phyloP scores from a whole-genome alignment of 768 basidiomycete species.

The Leucosporidium scottii region DNA sequence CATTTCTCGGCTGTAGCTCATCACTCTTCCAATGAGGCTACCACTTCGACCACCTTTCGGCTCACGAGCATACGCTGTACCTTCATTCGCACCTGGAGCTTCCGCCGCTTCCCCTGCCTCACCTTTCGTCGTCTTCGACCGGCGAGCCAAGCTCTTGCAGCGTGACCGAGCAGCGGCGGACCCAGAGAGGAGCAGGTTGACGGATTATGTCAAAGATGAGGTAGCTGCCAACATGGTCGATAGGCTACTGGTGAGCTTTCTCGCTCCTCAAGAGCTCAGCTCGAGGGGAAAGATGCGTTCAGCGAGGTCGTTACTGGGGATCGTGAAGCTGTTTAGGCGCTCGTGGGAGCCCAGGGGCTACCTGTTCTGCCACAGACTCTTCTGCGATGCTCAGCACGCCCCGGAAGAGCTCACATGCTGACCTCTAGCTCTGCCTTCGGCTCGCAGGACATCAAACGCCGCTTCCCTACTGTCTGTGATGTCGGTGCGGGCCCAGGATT shows the following conservation, averaged over 20 bases:
- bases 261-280: not conserved
- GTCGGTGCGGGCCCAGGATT: constrained; percentile 87
- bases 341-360: too few relatives aligned
- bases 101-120: constrained; percentile 45
- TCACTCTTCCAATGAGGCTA: not conserved
- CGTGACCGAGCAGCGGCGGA: constrained; percentile 62
- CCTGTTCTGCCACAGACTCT: too few relatives aligned
- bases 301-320: constrained; percentile 15
- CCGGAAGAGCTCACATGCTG: not conserved
- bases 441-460: constrained; percentile 78
- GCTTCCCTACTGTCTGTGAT: constrained; percentile 72
- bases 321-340: too few relatives aligned
- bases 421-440: not conserved
- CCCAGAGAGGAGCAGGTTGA: constrained; percentile 55
- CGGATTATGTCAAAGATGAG: constrained; percentile 87
- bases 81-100: constrained; percentile 41
- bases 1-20: too few relatives aligned
- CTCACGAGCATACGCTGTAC: constrained; percentile 11
- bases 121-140: constrained; percentile 81
- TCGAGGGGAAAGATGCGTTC: too few relatives aligned
- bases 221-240: constrained; percentile 87
- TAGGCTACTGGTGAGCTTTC: constrained; percentile 61
- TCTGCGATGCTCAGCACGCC: too few relatives aligned
- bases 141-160: constrained; percentile 66
- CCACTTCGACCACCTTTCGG: not conserved